phyloP scores from a whole-genome alignment of 306 rosid genomes.

The Begonia masoniana region DNA sequence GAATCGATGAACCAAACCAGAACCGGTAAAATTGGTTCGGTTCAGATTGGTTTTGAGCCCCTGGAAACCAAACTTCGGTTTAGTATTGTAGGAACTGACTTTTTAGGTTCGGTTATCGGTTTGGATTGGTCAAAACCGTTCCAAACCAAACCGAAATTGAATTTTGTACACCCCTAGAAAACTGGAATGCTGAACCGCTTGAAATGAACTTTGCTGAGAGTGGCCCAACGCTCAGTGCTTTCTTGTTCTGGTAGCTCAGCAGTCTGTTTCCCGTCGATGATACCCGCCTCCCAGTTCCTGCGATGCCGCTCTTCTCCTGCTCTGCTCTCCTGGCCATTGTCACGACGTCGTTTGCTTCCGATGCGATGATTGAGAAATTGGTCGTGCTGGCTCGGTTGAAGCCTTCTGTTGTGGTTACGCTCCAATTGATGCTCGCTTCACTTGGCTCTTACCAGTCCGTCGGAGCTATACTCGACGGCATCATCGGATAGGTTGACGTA shows the following conservation, averaged over 20 bases:
- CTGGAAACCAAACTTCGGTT: too few species aligned
- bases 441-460: conserved; percentile 61
- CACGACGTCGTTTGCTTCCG: conserved; percentile 9
- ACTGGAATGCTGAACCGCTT: background rate
- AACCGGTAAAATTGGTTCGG: too few species aligned
- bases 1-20: too few species aligned
- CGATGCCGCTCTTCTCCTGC: conserved; percentile 5
- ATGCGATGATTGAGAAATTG: conserved; percentile 11
- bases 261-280: conserved; percentile 29
- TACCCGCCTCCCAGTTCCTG: conserved; percentile 6
- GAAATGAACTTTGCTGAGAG: conserved; percentile 16
- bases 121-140: too few species aligned
- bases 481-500: too few species aligned
- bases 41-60: too few species aligned
- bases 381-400: conserved; percentile 22
- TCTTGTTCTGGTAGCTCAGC: conserved; percentile 61
- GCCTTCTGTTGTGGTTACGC: conserved; percentile 68
- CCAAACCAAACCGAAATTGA: too few species aligned
- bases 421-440: conserved; percentile 81
- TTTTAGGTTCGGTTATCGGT: too few species aligned
- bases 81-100: too few species aligned
- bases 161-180: too few species aligned
- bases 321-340: background rate
- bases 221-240: conserved; percentile 80
- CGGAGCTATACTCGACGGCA: too few species aligned